Conservation (phyloP, 148 eudicot genomes). For the Amaranthus palmeri region DNA sequence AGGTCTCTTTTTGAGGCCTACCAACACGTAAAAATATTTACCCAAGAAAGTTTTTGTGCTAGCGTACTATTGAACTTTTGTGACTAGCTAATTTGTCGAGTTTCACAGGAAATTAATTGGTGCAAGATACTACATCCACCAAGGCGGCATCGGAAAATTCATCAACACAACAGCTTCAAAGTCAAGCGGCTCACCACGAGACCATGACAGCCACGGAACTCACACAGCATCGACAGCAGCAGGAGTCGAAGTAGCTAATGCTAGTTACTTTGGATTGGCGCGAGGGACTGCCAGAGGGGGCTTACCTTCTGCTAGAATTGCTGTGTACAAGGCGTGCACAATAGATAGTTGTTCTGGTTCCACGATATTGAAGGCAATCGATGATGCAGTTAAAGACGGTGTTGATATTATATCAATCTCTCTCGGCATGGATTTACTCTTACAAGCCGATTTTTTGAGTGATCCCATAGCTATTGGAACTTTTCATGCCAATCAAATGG, state of each 20-base stretch:
- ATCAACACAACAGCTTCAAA: conserved; percentile 17
- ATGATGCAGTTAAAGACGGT: conserved; percentile 68
- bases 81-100: background rate
- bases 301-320: conserved; percentile 52
- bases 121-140: conserved; percentile 44
- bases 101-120: conserved; percentile 56
- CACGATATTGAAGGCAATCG: conserved; percentile 51
- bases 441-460: conserved; percentile 38
- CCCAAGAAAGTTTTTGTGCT: background rate
- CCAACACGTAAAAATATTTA: too few relatives aligned
- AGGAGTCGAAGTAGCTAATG: conserved; percentile 39
- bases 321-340: conserved; percentile 57
- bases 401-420: conserved; percentile 68
- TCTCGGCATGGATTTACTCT: conserved; percentile 41
- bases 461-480: conserved; percentile 67
- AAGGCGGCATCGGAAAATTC: conserved; percentile 5
- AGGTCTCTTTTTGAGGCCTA: too few relatives aligned
- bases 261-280: conserved; percentile 60
- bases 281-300: conserved; percentile 57
- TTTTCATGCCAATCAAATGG: conserved; percentile 61
- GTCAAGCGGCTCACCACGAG: conserved; percentile 43
- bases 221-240: conserved; percentile 69
- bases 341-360: conserved; percentile 45
- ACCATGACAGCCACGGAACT: conserved; percentile 55
- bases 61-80: background rate